Percentiles rank a stretch among this genome's conserved stretches.
phyloP scores from a whole-genome alignment of 306 rosid genomes.

The Dryas drummondii region DNA sequence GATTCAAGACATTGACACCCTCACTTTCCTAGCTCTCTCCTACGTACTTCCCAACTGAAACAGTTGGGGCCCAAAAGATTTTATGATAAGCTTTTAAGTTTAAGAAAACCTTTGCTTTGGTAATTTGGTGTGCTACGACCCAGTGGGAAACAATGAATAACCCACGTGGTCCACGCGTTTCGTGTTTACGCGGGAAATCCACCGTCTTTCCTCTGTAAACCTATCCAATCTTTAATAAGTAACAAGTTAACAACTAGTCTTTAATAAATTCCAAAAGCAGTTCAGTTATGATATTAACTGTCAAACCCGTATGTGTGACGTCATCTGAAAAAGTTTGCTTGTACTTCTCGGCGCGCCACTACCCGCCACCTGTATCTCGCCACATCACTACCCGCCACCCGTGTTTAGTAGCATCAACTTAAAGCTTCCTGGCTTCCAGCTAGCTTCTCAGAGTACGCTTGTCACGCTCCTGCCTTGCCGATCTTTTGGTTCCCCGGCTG shows the following conservation, averaged over 20 bases:
- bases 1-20: conserved; percentile 3
- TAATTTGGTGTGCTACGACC: conserved; percentile 1
- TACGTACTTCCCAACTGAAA: background rate
- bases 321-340: conserved; percentile 15
- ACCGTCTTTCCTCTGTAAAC: background rate
- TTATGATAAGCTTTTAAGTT: background rate
- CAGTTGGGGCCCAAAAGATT: background rate
- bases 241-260: too few relatives aligned
- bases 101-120: background rate
- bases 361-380: background rate
- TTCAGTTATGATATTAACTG: conserved; percentile 36
- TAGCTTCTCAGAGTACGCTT: too few relatives aligned
- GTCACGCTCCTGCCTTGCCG: too few relatives aligned
- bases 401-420: too few relatives aligned
- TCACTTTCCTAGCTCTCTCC: conserved; percentile 4
- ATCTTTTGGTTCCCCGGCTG: too few relatives aligned
- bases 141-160: background rate
- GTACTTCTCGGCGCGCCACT: conserved; percentile 13
- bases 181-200: conserved; percentile 36
- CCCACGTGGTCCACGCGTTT: conserved; percentile 29
- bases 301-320: conserved; percentile 50
- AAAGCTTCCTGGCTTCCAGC: too few relatives aligned
- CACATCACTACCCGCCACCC: too few relatives aligned
- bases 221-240: too few relatives aligned
- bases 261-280: background rate